Evolutionary conservation across 768 basidiomycete species (phyloP), one percentile per base, ranked within the genome.

Genomic region (Hericium rajendrae): DNA sequence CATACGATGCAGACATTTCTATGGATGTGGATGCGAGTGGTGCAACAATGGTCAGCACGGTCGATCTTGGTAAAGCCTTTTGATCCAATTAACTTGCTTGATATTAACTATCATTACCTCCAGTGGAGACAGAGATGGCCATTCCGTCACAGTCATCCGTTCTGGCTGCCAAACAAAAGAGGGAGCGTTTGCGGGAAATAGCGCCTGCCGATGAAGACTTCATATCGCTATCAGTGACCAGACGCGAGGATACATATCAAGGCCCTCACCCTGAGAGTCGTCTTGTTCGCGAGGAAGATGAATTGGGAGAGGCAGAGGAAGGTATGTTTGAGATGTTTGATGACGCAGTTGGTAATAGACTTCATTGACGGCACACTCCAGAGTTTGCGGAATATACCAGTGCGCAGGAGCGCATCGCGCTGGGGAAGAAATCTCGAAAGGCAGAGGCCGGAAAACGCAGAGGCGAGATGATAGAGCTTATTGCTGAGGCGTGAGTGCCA

Each of bases 191-290:
- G 16, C 80, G 86, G 16, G 74, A 76, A 32, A 73, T 72, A 2
- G 74, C 73, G 32, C 70, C 70, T 9, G 64, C 74, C 9, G 67
- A 70, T 54, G 85, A 88, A 43, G 91, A 92, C 32, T 94, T 79
- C 61, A 88, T 94, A 22, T 90, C 91, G 0, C 70, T 94, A 15
- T 83, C 87, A 18, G 78, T 93, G 4, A 73, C 81, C 0, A 82
- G 77, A 59, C 75, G 74, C 49, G 71, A 72, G 18, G 80, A 86
- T 38, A 70, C 72, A 38, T 68, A 77, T 9, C 76, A 80, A 62
- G 90, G 90, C 0, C 91, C 91, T 6, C 90, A 92, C 74, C 91
- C 91, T 6, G 86, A 86, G 62, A 91, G 89, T 67, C 80, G 91
- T 9, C 71, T 94, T 26, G 67, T 88, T 71, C 75, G 91, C 51